Percentiles rank a stretch among this genome's conserved stretches.
These are phyloP conservation scores for Blastomyces gilchristii DNA, from an alignment of 2,329 filamentous ascomycete species.

Conservation along the genomic window DNA sequence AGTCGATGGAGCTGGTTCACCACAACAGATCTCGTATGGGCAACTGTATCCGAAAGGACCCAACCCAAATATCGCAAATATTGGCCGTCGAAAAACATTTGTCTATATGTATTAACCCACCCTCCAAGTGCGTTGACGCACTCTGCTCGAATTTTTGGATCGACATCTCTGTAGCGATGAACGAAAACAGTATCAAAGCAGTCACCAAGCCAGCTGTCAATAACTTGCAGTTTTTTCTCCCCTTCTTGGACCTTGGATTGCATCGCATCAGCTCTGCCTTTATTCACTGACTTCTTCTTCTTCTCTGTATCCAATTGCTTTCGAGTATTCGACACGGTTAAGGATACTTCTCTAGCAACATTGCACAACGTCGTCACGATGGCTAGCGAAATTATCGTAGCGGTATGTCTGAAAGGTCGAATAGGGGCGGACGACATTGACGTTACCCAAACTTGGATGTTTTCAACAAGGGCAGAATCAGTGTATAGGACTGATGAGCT, in stretches of 20 bases:
- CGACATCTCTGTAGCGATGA: slow-evolving; percentile 89
- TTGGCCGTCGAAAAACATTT: slow-evolving; percentile 78
- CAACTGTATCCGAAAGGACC: slow-evolving; percentile 75
- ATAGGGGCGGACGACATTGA: slow-evolving; percentile 82
- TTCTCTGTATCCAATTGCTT: slow-evolving; percentile 71
- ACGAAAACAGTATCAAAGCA: slow-evolving; percentile 90
- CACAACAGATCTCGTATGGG: slow-evolving; percentile 70
- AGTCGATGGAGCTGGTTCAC: slow-evolving; percentile 71
- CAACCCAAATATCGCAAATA: slow-evolving; percentile 92
- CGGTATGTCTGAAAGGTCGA: slow-evolving; percentile 87
- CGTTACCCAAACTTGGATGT: slow-evolving; percentile 78
- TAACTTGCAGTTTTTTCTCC: slow-evolving; percentile 56
- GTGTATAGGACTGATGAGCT: slow-evolving; percentile 73
- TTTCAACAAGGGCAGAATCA: slow-evolving; percentile 68
- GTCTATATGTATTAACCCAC: slow-evolving; percentile 79
- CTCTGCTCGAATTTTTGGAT: slow-evolving; percentile 77
- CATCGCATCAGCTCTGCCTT: slow-evolving; percentile 62
- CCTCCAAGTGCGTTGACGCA: slow-evolving; percentile 76
- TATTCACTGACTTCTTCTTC: slow-evolving; percentile 62
- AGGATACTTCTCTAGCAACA: slow-evolving; percentile 59
- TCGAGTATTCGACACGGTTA: slow-evolving; percentile 62
- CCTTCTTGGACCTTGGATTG: slow-evolving; percentile 62
- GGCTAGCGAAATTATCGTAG: slow-evolving; percentile 71
- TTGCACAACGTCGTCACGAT: slow-evolving; percentile 69
- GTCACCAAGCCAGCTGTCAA: slow-evolving; percentile 65